phyloP scores from a whole-genome alignment of 768 basidiomycete genomes.

The Naematelia aurantialba region DNA sequence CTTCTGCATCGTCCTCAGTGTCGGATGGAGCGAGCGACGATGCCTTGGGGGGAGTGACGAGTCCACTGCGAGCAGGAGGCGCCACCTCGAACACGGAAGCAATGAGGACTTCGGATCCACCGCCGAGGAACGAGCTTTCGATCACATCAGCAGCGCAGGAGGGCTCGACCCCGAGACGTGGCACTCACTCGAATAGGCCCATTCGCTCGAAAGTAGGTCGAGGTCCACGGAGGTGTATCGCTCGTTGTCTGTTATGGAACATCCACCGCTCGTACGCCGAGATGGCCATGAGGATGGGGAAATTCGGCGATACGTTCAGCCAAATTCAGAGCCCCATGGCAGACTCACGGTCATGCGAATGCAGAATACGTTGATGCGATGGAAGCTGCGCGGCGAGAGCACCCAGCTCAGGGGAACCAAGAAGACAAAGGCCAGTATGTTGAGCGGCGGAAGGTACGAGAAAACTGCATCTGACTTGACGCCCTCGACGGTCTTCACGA shows the following conservation, averaged over 20 bases:
- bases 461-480: constrained; percentile 86
- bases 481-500: constrained; percentile 82
- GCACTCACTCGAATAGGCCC: constrained; percentile 39
- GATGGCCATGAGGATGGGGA: constrained; percentile 73
- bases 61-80: constrained; percentile 4
- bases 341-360: constrained; percentile 69
- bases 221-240: constrained; percentile 18
- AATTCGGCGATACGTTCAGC: constrained; percentile 54
- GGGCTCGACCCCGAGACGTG: not conserved
- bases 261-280: constrained; percentile 69
- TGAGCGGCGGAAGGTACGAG: constrained; percentile 77
- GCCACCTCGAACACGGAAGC: constrained; percentile 39
- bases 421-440: constrained; percentile 62
- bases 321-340: not conserved
- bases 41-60: constrained; percentile 20
- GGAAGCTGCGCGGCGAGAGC: constrained; percentile 71
- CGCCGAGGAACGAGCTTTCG: constrained; percentile 45
- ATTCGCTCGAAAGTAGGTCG: constrained; percentile 20
- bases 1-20: constrained; percentile 2
- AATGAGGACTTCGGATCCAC: constrained; percentile 39
- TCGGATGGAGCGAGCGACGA: constrained; percentile 7
- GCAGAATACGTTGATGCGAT: constrained; percentile 76
- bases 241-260: constrained; percentile 21
- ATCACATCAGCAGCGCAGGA: no score
- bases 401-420: constrained; percentile 75